phyloP scores from a whole-genome alignment of 495 filamentous ascomycete genomes.

The Penicillium fimorum region DNA sequence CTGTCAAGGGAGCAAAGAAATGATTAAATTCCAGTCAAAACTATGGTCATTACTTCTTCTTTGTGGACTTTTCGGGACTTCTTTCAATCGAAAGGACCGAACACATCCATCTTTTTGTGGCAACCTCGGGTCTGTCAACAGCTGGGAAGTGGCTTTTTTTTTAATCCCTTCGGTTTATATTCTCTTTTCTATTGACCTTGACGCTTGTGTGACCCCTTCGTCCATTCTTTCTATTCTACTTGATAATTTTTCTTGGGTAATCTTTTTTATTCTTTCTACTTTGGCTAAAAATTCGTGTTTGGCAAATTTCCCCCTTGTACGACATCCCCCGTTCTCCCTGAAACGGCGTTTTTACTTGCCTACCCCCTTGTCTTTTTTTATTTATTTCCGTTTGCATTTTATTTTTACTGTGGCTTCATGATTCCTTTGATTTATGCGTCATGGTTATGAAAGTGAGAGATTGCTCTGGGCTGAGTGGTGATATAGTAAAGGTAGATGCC shows the following conservation, averaged over 20 bases:
- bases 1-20: constrained; percentile 23
- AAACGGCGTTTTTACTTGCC: constrained; percentile 14
- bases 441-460: constrained; percentile 14
- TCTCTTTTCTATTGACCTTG: not conserved
- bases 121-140: not conserved
- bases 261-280: not conserved
- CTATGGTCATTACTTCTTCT: not conserved
- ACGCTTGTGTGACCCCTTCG: not conserved
- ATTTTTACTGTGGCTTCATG: not conserved
- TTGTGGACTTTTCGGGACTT: not conserved
- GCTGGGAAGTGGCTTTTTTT: not conserved
- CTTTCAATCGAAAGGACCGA: not conserved
- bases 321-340: constrained; percentile 4
- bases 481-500: constrained; percentile 8
- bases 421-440: constrained; percentile 15
- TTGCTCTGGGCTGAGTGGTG: constrained; percentile 7
- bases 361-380: not conserved
- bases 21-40: no score
- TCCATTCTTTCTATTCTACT: not conserved
- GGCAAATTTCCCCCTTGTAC: constrained; percentile 13
- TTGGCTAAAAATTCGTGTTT: constrained; percentile 7
- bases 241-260: constrained; percentile 4
- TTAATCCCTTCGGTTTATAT: not conserved
- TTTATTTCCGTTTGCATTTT: constrained; percentile 5
- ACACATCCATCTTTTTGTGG: not conserved